Conservation (phyloP, 176 grass and related monocot genomes). For the Triticum dicoccoides region DNA sequence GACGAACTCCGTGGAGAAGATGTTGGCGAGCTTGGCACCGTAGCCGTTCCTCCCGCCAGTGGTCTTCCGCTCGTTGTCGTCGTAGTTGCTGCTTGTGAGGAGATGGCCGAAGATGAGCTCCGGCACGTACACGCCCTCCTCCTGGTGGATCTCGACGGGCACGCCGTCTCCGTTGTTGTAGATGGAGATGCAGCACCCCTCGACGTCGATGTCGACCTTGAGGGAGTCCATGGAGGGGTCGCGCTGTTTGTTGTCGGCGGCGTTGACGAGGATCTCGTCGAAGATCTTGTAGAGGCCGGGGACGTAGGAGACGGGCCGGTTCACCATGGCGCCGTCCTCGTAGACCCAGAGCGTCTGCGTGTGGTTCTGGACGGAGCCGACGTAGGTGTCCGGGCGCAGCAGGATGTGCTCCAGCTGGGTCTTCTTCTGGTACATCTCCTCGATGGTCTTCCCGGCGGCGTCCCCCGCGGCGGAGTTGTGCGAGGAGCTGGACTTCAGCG, state of each 20-base stretch:
- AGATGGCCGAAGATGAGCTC: slow-evolving; percentile 97
- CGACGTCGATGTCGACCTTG: slow-evolving; percentile 75
- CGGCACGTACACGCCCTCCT: slow-evolving; percentile 88
- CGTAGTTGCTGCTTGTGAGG: slow-evolving; percentile 95
- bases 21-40: slow-evolving; percentile 92
- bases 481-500: slow-evolving; percentile 68
- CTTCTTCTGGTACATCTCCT: slow-evolving; percentile 92
- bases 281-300: slow-evolving; percentile 97
- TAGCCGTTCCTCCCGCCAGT: slow-evolving; percentile 96
- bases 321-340: slow-evolving; percentile 57
- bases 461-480: slow-evolving; percentile 61
- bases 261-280: slow-evolving; percentile 98
- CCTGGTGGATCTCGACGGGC: slow-evolving; percentile 84
- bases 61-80: slow-evolving; percentile 85
- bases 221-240: slow-evolving; percentile 78
- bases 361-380: slow-evolving; percentile 82
- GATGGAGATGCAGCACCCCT: slow-evolving; percentile 52
- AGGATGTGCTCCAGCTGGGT: slow-evolving; percentile 94
- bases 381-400: slow-evolving; percentile 82
- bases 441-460: slow-evolving; percentile 58
- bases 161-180: slow-evolving; percentile 90
- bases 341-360: slow-evolving; percentile 74
- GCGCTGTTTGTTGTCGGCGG: slow-evolving; percentile 97
- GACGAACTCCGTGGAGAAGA: slow-evolving; percentile 93
- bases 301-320: slow-evolving; percentile 64